Conservation (phyloP, 2,329 filamentous ascomycete species). For the Penicillium sp. region DNA sequence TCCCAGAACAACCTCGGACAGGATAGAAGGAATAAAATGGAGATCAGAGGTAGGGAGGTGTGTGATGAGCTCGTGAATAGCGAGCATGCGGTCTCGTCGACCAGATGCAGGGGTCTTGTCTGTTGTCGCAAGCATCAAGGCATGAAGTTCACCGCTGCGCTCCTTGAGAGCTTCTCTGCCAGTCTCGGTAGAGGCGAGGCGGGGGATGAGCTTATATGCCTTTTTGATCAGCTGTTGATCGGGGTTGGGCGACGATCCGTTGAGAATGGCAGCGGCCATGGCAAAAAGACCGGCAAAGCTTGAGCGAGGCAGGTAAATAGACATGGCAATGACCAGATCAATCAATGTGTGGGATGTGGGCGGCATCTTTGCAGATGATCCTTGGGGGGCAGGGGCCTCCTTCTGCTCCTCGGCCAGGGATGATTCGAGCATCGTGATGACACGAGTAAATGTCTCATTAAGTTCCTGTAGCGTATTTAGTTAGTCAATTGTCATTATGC, state of each 20-base stretch:
- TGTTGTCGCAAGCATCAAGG: conserved; percentile 75
- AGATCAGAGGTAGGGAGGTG: conserved; percentile 77
- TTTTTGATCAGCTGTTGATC: conserved; percentile 98
- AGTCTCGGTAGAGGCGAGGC: conserved; percentile 78
- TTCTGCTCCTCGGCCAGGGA: conserved; percentile 69
- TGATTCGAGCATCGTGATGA: conserved; percentile 79
- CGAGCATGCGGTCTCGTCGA: conserved; percentile 80
- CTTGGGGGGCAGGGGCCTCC: conserved; percentile 63
- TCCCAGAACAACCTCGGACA: conserved; percentile 93
- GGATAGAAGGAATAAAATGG: conserved; percentile 88
- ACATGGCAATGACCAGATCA: conserved; percentile 95
- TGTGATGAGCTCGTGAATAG: conserved; percentile 78
- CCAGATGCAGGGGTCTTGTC: conserved; percentile 87
- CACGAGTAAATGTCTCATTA: conserved; percentile 84
- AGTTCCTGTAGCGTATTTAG: conserved; percentile 61
- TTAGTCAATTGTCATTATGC: conserved; percentile 13
- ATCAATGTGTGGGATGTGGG: conserved; percentile 93
- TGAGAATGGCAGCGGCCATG: conserved; percentile 81
- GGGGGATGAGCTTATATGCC: conserved; percentile 95
- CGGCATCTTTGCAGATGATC: conserved; percentile 75
- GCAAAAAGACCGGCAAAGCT: conserved; percentile 85
- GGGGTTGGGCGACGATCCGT: conserved; percentile 55
- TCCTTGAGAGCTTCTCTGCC: conserved; percentile 77
- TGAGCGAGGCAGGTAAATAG: conserved; percentile 84
- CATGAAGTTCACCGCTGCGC: conserved; percentile 77